Evolutionary conservation across 2,329 filamentous ascomycete species (phyloP).

Genomic region (Trichoderma atrobrunneum): DNA sequence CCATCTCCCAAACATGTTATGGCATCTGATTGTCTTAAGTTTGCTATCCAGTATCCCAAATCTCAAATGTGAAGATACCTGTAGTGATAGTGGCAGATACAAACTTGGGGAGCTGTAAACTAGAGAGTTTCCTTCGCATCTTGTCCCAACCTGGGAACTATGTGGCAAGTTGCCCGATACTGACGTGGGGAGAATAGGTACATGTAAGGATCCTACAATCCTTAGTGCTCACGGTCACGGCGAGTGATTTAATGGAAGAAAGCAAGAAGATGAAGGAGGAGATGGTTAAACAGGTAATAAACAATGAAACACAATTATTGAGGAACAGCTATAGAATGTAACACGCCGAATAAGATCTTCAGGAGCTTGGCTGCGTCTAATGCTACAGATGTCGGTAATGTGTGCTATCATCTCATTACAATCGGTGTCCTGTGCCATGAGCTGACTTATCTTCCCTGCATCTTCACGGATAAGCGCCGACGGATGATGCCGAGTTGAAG

Average conservation of each 20-base stretch:
- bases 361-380: too few relatives aligned
- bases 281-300: accelerated
- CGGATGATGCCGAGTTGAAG: not conserved
- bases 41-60: not conserved
- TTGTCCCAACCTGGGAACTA: accelerated
- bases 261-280: not conserved
- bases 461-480: not conserved
- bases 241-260: not conserved
- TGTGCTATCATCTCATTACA: not conserved
- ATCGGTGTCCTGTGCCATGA: not conserved
- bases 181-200: not conserved
- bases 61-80: not conserved
- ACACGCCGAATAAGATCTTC: too few relatives aligned
- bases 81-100: not conserved
- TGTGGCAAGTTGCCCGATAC: not conserved
- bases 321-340: not conserved
- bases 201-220: too few relatives aligned
- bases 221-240: not conserved
- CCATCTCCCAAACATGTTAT: not conserved
- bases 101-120: too few relatives aligned
- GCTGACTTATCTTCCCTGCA: not conserved
- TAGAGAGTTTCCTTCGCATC: too few relatives aligned
- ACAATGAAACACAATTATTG: not conserved
- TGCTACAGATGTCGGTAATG: not conserved
- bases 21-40: accelerated